Evolutionary conservation across 805 yeast genomes (phyloP), one percentile per base, ranked within the genome.

Genomic region (Ogataea zsoltii): DNA sequence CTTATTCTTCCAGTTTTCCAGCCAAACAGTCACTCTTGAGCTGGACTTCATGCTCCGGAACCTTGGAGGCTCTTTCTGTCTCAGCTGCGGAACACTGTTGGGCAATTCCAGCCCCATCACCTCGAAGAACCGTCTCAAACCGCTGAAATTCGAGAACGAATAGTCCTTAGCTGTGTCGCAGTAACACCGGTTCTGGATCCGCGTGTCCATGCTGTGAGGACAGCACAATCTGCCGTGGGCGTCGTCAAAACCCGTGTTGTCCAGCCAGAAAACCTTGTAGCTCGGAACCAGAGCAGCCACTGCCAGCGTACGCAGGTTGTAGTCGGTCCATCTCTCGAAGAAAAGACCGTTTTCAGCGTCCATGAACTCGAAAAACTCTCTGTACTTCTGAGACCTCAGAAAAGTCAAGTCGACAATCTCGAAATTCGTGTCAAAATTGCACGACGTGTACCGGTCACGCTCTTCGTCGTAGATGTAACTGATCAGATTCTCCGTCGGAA

Each of bases 341-440:
- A 76, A 78, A 46, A 78, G 72, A 1, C 85, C 85, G 13, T 79
- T 75, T 0, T 72, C 54, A 26, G 60, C 48, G 56, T 79, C 83
- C 41, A 79, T 51, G 56, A 56, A 65, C 14, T 75, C 61, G 53
- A 80, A 79, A 50, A 68, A 74, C 9, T 66, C 61, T 29, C 63
- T 57, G 57, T 79, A 80, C 1, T 72, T 71, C 41, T 69, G 63
- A 17, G 77, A 64, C 42, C 82, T 60, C 57, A 72, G 73, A 53
- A 79, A 78, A 48, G 75, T 66, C 46, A 80, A 58, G 55, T 75
- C 76, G 2, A 70, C 81, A 34, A 80, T 70, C 54, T 79, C 85
- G 48, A 81, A 77, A 57, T 79, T 79, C 17, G 82, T 74, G 78
- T 83, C 79, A 55, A 79, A 77, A 53, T 78, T 83, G 60, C 85